Conservation (phyloP, 352 stramenopile genomes). For the Phytophthora aleatoria region DNA sequence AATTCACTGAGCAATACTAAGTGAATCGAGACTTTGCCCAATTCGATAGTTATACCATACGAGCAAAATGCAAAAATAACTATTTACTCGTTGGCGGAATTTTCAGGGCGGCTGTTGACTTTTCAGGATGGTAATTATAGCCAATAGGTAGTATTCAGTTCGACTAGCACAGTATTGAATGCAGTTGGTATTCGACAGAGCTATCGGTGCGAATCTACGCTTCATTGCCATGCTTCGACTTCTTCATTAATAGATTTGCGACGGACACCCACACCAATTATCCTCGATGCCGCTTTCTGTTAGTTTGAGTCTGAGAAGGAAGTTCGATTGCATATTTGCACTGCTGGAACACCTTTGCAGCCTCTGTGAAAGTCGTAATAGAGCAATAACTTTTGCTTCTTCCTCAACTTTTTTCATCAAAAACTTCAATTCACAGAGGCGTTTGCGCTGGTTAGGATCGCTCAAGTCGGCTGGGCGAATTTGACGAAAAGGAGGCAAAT, state of each 20-base stretch:
- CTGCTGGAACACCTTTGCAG: constrained; percentile 16
- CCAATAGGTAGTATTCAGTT: not conserved
- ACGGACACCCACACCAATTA: not conserved
- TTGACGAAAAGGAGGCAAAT: not conserved
- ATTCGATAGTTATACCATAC: no score
- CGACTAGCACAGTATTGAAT: not conserved
- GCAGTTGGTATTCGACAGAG: not conserved
- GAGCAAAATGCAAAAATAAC: no score
- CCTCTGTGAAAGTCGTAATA: constrained; percentile 2
- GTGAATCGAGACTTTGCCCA: no score
- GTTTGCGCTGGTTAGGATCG: constrained; percentile 19
- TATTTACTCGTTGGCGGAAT: not conserved
- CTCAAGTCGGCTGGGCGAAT: constrained; percentile 9
- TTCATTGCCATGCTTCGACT: not conserved
- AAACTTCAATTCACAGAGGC: constrained; percentile 18
- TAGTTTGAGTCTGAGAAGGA: not conserved
- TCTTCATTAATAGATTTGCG: not conserved
- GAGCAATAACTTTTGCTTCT: not conserved
- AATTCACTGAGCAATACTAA: no score
- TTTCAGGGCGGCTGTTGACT: not conserved
- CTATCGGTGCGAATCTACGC: not conserved
- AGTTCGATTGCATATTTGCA: constrained; percentile 13
- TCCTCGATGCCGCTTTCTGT: not conserved
- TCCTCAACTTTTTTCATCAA: constrained; percentile 18
- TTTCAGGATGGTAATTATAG: not conserved